Base-by-base conservation (phyloP, 352 stramenopile genomes). In the Phytopythium cucurbitacearum region DNA sequence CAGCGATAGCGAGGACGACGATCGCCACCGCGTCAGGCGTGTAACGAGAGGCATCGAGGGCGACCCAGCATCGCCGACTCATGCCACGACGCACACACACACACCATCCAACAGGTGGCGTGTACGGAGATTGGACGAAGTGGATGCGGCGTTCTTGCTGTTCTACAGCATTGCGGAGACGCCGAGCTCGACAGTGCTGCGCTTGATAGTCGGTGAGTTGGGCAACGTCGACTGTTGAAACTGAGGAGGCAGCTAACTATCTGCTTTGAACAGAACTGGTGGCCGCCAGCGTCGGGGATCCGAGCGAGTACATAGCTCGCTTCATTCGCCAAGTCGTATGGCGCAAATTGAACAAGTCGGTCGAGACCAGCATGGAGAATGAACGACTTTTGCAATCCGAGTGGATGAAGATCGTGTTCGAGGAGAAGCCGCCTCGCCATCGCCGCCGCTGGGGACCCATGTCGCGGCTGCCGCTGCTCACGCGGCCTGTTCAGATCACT, bases 331-430 rank as follows among this genome's bases (percentile, higher is more conserved):
- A 86, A 43, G 41, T 78, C 34, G 61, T 88, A 1, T 86, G 80
- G 64, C 47, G 61, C 13, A 85, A 78, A 47, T 51, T 91, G 13
- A 80, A 81, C 16, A 49, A 55, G 7, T 55, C 56, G 7, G 68
- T 87, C 16, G 61, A 76, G 16, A 48, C 59, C 0, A 61, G 64
- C 7, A 48, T 85, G 7, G 54, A 62, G 0, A 62, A 65, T 13
- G 71, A 85, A 34, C 65, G 71, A 6, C 15, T 67, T 5, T 62
- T 68, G 40, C 73, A 82, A 49, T 85, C 80, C 0, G 80, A 91
- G 48, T 91, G 80, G 80, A 91, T 86, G 56, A 89, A 89, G 65
- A 91, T 91, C 44, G 75, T 87, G 34, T 82, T 91, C 37, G 82
- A 76, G 43, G 77, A 53, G 40, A 69, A 33, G 49, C 68, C 53